Evolutionary conservation across 345 rosid genomes (phyloP).

Genomic region (Salix purpurea): DNA sequence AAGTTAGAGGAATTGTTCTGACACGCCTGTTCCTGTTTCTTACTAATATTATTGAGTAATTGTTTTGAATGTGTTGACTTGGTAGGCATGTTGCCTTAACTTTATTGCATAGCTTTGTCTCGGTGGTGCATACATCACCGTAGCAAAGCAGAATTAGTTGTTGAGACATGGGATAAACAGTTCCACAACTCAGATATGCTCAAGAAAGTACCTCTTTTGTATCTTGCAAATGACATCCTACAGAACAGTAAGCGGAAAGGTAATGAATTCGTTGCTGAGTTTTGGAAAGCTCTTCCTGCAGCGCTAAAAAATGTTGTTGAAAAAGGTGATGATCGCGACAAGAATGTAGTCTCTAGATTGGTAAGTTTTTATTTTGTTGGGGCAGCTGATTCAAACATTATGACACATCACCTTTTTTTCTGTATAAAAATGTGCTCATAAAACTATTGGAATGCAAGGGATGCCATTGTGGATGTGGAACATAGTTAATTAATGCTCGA

Average conservation of each 20-base stretch:
- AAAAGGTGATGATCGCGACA: constrained; percentile 78
- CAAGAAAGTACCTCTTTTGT: constrained; percentile 87
- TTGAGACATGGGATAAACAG: constrained; percentile 91
- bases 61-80: neutral
- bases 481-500: too few relatives aligned
- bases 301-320: constrained; percentile 70
- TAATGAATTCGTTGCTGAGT: constrained; percentile 80
- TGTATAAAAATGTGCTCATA: neutral
- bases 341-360: constrained; percentile 54
- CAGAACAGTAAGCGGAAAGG: constrained; percentile 96
- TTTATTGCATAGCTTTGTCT: constrained; percentile 56
- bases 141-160: constrained; percentile 75
- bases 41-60: neutral
- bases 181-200: constrained; percentile 63
- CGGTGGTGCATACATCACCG: constrained; percentile 97
- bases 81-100: constrained; percentile 32
- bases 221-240: constrained; percentile 87
- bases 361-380: constrained; percentile 1
- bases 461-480: neutral
- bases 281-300: constrained; percentile 89
- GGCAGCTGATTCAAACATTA: neutral
- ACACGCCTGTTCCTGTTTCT: neutral
- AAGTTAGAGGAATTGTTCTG: neutral
- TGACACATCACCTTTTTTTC: neutral
- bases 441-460: neutral